Evolutionary conservation across 139 green algal species (phyloP).

Genomic region (Zygnema cylindricum): DNA sequence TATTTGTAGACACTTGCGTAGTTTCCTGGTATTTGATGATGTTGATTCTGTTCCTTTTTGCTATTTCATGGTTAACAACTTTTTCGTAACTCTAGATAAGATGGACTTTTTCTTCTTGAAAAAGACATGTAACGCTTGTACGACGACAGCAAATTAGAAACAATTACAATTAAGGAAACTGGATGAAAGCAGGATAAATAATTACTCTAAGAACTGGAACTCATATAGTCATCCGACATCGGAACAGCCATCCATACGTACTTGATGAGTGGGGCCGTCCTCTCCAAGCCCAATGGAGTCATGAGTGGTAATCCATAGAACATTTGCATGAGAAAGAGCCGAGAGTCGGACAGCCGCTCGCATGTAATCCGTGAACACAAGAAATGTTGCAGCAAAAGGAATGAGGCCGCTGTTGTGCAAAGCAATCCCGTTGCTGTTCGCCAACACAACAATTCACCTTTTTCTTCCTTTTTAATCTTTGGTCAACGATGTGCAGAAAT

Average conservation of each 20-base stretch:
- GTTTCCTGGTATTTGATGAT: too few relatives aligned
- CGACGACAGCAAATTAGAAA: too few relatives aligned
- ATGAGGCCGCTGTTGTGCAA: constrained; percentile 90
- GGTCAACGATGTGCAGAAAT: too few relatives aligned
- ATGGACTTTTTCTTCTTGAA: too few relatives aligned
- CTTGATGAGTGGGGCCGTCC: constrained; percentile 95
- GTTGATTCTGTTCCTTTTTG: neutral
- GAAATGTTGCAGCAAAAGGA: constrained; percentile 99
- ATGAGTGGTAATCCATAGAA: constrained; percentile 97
- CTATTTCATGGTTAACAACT: neutral
- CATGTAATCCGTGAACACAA: constrained; percentile 99
- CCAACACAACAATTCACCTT: too few relatives aligned
- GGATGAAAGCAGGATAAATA: too few relatives aligned
- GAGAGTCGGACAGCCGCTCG: constrained; percentile 92
- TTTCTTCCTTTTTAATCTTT: too few relatives aligned
- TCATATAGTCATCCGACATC: constrained; percentile 5
- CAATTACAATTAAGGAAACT: too few relatives aligned
- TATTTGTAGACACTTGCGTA: too few relatives aligned
- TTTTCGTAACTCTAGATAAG: too few relatives aligned
- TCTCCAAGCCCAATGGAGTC: constrained; percentile 99
- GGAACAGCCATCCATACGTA: too few relatives aligned
- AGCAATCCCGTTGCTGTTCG: constrained; percentile 84
- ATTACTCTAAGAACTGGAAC: neutral
- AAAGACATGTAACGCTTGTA: too few relatives aligned
- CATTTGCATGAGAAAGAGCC: constrained; percentile 84